Conservation (phyloP, 495 filamentous ascomycete species). For the Filosporella fistucella region DNA sequence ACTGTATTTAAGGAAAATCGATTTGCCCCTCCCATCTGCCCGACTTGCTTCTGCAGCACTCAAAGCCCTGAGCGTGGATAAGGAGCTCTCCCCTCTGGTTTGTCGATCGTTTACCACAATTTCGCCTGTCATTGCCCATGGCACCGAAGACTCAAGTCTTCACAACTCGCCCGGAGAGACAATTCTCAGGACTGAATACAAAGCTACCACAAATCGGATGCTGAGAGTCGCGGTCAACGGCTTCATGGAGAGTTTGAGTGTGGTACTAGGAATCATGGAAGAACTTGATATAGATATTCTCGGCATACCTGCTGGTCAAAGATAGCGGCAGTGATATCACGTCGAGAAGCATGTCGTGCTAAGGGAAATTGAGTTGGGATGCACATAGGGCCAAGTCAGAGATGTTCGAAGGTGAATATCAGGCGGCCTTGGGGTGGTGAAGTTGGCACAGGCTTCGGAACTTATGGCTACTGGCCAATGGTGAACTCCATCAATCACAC, state of each 20-base stretch:
- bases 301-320: slow-evolving; percentile 16
- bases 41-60: slow-evolving; percentile 75
- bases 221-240: slow-evolving; percentile 94
- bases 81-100: slow-evolving; percentile 79
- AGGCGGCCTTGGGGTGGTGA: too few species aligned
- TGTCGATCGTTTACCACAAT: slow-evolving; percentile 61
- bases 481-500: too few species aligned
- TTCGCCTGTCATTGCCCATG: slow-evolving; percentile 25
- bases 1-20: slow-evolving; percentile 54
- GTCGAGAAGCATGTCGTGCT: too few species aligned
- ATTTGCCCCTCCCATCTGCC: slow-evolving; percentile 77
- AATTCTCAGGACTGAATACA: slow-evolving; percentile 71
- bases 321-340: too few species aligned
- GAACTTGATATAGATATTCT: slow-evolving; percentile 87
- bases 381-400: too few species aligned
- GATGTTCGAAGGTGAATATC: too few species aligned
- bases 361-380: too few species aligned
- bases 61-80: slow-evolving; percentile 75
- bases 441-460: too few species aligned
- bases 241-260: slow-evolving; percentile 87
- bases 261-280: slow-evolving; percentile 81
- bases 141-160: slow-evolving; percentile 11
- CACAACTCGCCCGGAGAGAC: slow-evolving; percentile 32
- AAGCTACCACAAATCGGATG: slow-evolving; percentile 92
- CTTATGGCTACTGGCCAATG: too few species aligned